phyloP scores from a whole-genome alignment of 1,139 yeast genomes.

The Blastobotrys persicus region DNA sequence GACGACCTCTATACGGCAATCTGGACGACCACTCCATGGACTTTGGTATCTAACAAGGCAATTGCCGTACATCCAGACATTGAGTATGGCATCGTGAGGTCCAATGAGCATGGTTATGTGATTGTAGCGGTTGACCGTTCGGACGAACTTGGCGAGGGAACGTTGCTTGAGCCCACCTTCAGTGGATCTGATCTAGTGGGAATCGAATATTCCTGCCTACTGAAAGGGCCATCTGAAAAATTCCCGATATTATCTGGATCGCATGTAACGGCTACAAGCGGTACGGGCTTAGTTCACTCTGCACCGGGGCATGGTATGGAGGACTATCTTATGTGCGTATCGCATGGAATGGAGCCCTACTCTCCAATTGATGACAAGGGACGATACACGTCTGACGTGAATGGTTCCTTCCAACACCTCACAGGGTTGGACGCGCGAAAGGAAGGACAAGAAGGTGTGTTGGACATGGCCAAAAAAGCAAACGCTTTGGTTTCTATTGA shows the following conservation, averaged over 20 bases:
- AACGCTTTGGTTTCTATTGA: constrained; percentile 51
- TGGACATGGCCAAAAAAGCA: constrained; percentile 45
- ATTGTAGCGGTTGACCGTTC: constrained; percentile 34
- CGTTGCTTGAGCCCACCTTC: constrained; percentile 18
- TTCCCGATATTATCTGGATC: constrained; percentile 73
- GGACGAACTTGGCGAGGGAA: constrained; percentile 15
- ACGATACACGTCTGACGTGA: constrained; percentile 49
- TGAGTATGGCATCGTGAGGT: constrained; percentile 51
- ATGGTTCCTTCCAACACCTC: constrained; percentile 46
- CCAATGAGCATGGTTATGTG: constrained; percentile 34
- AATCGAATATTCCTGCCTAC: constrained; percentile 55
- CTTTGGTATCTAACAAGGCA: constrained; percentile 83
- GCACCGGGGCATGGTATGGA: constrained; percentile 99
- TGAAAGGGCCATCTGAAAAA: constrained; percentile 38
- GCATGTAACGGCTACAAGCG: constrained; percentile 78
- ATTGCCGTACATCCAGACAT: constrained; percentile 65
- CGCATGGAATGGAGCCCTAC: constrained; percentile 53
- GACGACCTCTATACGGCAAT: constrained; percentile 41
- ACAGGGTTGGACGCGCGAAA: constrained; percentile 60
- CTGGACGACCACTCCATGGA: constrained; percentile 99
- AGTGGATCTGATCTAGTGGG: constrained; percentile 50
- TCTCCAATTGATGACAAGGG: constrained; percentile 84
- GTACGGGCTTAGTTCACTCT: constrained; percentile 94
- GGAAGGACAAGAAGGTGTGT: constrained; percentile 51
- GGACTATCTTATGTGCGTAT: constrained; percentile 72